Percentiles rank a stretch among this genome's conserved stretches.
Conservation (phyloP, 2,329 filamentous ascomycete genomes). For the Fusarium agapanthi region DNA sequence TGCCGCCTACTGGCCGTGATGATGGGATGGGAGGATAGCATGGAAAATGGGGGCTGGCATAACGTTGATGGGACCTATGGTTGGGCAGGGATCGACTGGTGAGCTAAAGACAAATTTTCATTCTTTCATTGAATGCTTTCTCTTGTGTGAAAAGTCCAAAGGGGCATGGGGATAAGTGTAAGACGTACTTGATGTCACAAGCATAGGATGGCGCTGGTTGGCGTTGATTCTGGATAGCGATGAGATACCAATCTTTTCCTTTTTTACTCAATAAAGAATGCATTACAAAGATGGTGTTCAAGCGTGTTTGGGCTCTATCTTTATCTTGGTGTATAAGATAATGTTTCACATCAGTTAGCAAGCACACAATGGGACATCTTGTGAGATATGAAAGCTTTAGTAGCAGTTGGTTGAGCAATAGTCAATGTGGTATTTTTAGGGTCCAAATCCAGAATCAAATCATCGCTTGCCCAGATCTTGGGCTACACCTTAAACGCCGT, state of each 20-base stretch:
- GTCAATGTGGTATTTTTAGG: conserved; percentile 35
- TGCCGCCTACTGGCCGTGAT: conserved; percentile 84
- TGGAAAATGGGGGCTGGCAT: conserved; percentile 70
- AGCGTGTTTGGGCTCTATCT: neutral
- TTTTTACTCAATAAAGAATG: neutral
- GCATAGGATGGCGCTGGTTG: conserved; percentile 29
- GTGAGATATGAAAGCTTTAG: neutral
- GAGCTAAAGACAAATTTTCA: conserved; percentile 27
- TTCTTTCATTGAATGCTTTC: neutral
- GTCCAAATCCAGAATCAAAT: conserved; percentile 16
- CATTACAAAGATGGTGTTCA: neutral
- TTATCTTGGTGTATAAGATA: neutral
- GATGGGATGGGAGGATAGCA: conserved; percentile 81
- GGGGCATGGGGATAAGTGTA: neutral
- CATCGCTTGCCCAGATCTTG: conserved; percentile 13
- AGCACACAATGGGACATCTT: neutral
- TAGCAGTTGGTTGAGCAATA: conserved; percentile 10
- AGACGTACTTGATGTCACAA: conserved; percentile 16
- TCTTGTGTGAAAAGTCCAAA: neutral
- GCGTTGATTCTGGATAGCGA: conserved; percentile 25
- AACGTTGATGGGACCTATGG: conserved; percentile 79
- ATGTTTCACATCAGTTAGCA: neutral
- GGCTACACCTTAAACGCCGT: conserved; percentile 31
- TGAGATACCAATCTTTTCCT: conserved; percentile 22
- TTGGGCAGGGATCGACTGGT: conserved; percentile 62